Conservation (phyloP, 2,329 filamentous ascomycete genomes). For the Talaromyces amestolkiae region DNA sequence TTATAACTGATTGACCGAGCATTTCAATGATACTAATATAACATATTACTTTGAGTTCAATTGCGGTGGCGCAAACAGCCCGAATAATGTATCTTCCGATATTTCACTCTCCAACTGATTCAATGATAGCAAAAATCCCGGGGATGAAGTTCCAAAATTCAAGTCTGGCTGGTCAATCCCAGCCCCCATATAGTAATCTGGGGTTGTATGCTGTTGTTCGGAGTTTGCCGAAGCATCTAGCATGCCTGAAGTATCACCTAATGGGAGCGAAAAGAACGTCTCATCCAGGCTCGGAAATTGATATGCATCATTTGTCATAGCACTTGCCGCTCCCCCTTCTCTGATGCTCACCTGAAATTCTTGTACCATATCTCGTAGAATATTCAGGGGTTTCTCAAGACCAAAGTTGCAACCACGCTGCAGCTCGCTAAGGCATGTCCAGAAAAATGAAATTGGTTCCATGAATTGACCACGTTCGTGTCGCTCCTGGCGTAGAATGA, state of each 20-base stretch:
- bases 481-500: conserved; percentile 20
- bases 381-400: neutral
- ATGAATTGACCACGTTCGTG: conserved; percentile 20
- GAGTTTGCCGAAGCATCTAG: neutral
- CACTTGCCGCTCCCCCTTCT: neutral
- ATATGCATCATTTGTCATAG: neutral
- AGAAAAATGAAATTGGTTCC: conserved; percentile 40
- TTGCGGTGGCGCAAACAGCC: neutral
- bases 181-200: neutral
- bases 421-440: conserved; percentile 37
- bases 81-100: neutral
- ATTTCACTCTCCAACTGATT: neutral
- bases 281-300: neutral
- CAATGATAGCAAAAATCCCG: neutral
- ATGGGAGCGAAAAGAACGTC: neutral
- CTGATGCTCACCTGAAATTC: neutral
- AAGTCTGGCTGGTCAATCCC: neutral
- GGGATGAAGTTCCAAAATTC: neutral
- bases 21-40: neutral
- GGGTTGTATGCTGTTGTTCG: neutral
- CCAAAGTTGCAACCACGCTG: conserved; percentile 35
- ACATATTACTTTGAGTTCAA: neutral
- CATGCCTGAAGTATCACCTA: neutral
- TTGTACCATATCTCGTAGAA: neutral
- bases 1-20: neutral